Evolutionary conservation across 1,139 yeast genomes (phyloP).

Genomic region (Debaryomycetaceae sp.): DNA sequence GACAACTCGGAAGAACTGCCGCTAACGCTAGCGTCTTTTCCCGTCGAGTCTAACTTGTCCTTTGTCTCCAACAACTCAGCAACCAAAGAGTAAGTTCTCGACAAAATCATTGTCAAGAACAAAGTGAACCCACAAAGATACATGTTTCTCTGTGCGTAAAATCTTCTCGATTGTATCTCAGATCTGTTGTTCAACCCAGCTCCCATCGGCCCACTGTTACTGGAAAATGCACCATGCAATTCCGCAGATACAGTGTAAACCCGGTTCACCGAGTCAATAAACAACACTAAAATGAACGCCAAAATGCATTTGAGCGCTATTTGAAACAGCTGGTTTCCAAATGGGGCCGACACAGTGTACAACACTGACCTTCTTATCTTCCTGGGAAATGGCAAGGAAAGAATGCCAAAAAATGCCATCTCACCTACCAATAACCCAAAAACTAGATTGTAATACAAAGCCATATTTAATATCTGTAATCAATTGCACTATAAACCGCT

Average conservation of each 20-base stretch:
- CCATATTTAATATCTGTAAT: conserved; percentile 39
- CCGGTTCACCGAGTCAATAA: conserved; percentile 85
- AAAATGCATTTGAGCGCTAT: conserved; percentile 78
- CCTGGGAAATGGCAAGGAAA: conserved; percentile 86
- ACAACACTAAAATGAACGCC: conserved; percentile 79
- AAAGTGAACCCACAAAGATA: conserved; percentile 94
- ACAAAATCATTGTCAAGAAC: conserved; percentile 80
- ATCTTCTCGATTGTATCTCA: conserved; percentile 84
- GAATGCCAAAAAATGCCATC: conserved; percentile 73
- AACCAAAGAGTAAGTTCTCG: conserved; percentile 82
- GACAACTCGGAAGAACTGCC: conserved; percentile 37
- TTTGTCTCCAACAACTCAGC: conserved; percentile 64
- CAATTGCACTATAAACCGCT: not conserved
- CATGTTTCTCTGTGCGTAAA: conserved; percentile 95
- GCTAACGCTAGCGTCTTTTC: conserved; percentile 17
- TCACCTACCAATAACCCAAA: conserved; percentile 74
- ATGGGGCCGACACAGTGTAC: conserved; percentile 61
- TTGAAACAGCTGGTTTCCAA: conserved; percentile 67
- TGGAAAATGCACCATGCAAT: conserved; percentile 30
- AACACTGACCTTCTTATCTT: conserved; percentile 67
- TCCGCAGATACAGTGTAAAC: conserved; percentile 72
- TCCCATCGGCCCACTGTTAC: conserved; percentile 5
- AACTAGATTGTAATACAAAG: conserved; percentile 70
- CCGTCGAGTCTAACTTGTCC: conserved; percentile 55
- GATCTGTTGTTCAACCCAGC: conserved; percentile 52